A percentile compares a stretch with the other conserved stretches of the same genome.
Evolutionary conservation across 2,329 filamentous ascomycete genomes (phyloP).

Genomic region (Fusarium lyarnte): DNA sequence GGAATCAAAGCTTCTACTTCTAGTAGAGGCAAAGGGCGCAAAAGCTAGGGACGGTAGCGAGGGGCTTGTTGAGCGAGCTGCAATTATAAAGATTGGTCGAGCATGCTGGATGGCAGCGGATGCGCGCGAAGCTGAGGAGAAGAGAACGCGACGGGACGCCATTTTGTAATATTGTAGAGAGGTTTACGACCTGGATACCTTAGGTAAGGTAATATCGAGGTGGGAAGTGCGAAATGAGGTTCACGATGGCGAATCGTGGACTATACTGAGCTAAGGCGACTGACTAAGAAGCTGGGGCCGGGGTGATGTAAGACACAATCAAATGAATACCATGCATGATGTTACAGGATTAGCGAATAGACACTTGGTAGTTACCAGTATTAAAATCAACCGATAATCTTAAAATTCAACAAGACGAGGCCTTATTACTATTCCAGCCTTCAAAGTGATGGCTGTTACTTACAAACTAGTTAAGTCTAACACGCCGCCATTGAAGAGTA

Average conservation of each 20-base stretch:
- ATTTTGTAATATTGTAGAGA: slow-evolving; percentile 1
- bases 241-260: slow-evolving; percentile 5
- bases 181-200: neutral
- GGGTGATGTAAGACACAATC: slow-evolving; percentile 13
- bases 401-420: neutral
- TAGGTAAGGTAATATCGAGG: neutral
- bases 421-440: neutral
- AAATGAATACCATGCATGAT: neutral
- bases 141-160: slow-evolving; percentile 32
- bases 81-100: slow-evolving; percentile 9
- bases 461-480: neutral
- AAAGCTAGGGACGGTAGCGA: neutral
- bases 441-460: neutral
- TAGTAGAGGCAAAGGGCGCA: slow-evolving; percentile 1
- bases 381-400: neutral
- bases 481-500: neutral
- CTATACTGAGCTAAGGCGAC: slow-evolving; percentile 6
- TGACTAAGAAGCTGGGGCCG: slow-evolving; percentile 22
- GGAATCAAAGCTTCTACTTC: slow-evolving; percentile 24
- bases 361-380: neutral
- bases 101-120: slow-evolving; percentile 13
- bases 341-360: neutral
- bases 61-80: slow-evolving; percentile 3
- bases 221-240: neutral
- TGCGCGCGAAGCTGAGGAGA: slow-evolving; percentile 31